Base-by-base conservation (phyloP, 2,329 filamentous ascomycete genomes). In the Phaeosphaeriaceae sp. region DNA sequence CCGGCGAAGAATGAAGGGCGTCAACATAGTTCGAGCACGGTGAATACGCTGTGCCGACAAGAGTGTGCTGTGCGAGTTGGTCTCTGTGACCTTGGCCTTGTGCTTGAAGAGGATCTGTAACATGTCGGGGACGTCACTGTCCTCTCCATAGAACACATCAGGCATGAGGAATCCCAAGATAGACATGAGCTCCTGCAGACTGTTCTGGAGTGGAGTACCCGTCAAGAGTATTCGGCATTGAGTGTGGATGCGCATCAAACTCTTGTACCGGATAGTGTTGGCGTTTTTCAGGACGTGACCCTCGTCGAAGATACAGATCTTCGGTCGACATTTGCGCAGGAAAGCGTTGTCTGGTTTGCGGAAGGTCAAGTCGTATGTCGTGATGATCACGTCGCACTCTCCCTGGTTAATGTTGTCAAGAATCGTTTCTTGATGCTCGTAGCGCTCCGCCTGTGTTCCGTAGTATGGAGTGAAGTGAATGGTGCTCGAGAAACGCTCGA, bases 101-200 rank as follows among this genome's bases (percentile, higher is more conserved):
- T 96, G 91, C 66, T 92, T 92, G 80, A 99, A 99, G 48, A 98
- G 90, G 52, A 88, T 90, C 56, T 90, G 84, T n/a, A 99, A 84
- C 60, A 93, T 88, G 9, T 95, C 89, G 68, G 90, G 88, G 3
- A 76, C 66, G 62, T 90, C 88, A 36, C 89, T 86, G 36, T 62
- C 59, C 44, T 89, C 85, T 49, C 60, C 63, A 7, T 86, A 82
- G 75, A 99, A 99, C 36, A 98, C 85, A 7, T 86, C 81, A 0
- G 95, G 95, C 77, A 98, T 90, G 70, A 99, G 93, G 73, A 99
- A 98, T n/a, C 90, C 92, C 13, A 99, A 85, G 15, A 99, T 86
- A 2, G 93, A 91, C 42, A 93, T 90, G 70, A 99, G 87, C 79
- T 99, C 95, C 72, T 94, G 89, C 20, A 99, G 82, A 74, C 98